Conservation (phyloP, 306 rosid genomes). For the Cajanus cajan region DNA sequence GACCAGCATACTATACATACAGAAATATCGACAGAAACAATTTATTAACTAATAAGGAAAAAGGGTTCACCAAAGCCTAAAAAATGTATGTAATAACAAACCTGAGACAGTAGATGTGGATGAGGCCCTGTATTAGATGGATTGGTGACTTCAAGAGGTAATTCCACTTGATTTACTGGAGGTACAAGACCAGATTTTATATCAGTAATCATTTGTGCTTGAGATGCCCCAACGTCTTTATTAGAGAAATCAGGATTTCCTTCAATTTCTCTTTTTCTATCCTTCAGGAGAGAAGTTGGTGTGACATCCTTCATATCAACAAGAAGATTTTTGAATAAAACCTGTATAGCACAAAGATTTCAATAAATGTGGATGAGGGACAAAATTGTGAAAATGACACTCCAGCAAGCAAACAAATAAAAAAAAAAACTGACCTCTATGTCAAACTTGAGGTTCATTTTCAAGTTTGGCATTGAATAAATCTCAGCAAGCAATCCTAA, state of each 20-base stretch:
- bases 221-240: conserved; percentile 88
- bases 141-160: conserved; percentile 73
- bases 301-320: conserved; percentile 97
- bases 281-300: conserved; percentile 90
- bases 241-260: conserved; percentile 99
- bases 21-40: conserved; percentile 10
- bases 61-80: background rate
- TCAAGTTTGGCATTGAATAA: conserved; percentile 98
- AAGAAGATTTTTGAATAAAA: conserved; percentile 76
- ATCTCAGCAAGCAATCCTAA: conserved; percentile 97
- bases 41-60: background rate
- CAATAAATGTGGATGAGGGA: background rate
- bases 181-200: conserved; percentile 67
- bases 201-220: conserved; percentile 72
- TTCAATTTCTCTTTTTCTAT: conserved; percentile 88
- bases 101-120: conserved; percentile 81
- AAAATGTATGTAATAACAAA: conserved; percentile 33
- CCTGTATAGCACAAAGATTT: conserved; percentile 51
- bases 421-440: conserved; percentile 61
- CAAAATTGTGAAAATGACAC: background rate
- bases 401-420: background rate
- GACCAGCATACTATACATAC: conserved; percentile 66
- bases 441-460: conserved; percentile 99
- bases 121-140: conserved; percentile 72
- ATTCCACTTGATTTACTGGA: conserved; percentile 81